Evolutionary conservation across 2,329 filamentous ascomycete species (phyloP).

Genomic region (Phialophora expanda): DNA sequence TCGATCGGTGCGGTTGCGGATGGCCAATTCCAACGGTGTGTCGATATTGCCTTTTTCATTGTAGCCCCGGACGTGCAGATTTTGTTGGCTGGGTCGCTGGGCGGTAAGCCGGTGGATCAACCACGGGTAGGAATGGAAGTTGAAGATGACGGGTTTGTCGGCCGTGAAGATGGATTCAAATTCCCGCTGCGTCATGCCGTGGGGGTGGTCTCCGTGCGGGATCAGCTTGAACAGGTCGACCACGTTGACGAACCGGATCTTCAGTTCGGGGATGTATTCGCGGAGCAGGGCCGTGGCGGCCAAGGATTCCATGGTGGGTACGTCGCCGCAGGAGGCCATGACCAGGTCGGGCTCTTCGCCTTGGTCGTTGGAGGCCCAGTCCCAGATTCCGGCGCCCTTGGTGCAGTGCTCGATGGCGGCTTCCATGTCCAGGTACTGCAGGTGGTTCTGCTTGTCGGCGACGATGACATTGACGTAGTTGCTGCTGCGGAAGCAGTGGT

Average conservation of each 20-base stretch:
- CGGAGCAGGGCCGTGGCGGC: slow-evolving; percentile 76
- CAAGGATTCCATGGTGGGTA: slow-evolving; percentile 74
- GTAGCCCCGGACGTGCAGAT: slow-evolving; percentile 78
- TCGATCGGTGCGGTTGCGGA: slow-evolving; percentile 76
- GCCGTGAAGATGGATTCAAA: slow-evolving; percentile 74
- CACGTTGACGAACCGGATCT: slow-evolving; percentile 79
- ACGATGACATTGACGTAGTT: slow-evolving; percentile 86
- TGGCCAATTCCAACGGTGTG: slow-evolving; percentile 77
- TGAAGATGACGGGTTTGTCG: slow-evolving; percentile 76
- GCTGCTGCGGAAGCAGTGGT: slow-evolving; percentile 73
- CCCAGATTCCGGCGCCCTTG: slow-evolving; percentile 79
- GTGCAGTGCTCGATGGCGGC: slow-evolving; percentile 75
- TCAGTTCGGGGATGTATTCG: slow-evolving; percentile 72
- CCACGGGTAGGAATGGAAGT: slow-evolving; percentile 85
- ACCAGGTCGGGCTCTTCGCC: slow-evolving; percentile 73
- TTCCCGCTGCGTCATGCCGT: slow-evolving; percentile 70
- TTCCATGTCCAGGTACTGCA: slow-evolving; percentile 77
- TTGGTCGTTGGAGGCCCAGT: slow-evolving; percentile 73
- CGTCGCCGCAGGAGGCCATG: slow-evolving; percentile 77
- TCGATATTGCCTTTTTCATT: slow-evolving; percentile 85
- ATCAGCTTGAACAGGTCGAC: slow-evolving; percentile 83
- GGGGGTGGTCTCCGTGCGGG: slow-evolving; percentile 70
- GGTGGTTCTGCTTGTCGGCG: slow-evolving; percentile 78
- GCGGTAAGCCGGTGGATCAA: slow-evolving; percentile 78
- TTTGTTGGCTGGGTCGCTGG: slow-evolving; percentile 70